Percentiles rank a stretch among this genome's conserved stretches.
phyloP scores from a whole-genome alignment of 805 yeast genomes.

The Osmozyma mogii region DNA sequence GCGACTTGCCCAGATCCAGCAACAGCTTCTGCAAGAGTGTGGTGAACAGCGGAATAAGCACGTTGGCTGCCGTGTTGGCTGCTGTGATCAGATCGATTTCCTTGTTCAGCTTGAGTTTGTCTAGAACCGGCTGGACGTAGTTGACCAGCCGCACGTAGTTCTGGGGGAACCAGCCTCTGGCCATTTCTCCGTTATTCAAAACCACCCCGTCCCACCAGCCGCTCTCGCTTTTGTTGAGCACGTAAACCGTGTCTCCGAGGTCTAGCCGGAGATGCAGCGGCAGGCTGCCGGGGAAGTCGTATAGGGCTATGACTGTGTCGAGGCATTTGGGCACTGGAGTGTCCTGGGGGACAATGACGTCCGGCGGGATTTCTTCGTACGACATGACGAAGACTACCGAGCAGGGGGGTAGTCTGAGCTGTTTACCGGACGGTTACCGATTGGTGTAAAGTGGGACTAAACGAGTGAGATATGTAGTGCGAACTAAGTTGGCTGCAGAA shows the following conservation, averaged over 20 bases:
- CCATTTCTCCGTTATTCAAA: slow-evolving; percentile 29
- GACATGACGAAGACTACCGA: slow-evolving; percentile 3
- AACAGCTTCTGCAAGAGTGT: slow-evolving; percentile 28
- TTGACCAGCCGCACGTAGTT: slow-evolving; percentile 45
- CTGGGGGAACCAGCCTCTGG: slow-evolving; percentile 83
- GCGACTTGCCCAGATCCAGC: slow-evolving; percentile 24
- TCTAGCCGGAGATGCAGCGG: slow-evolving; percentile 44
- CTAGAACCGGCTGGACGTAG: slow-evolving; percentile 34
- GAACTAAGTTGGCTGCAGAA: too few species aligned
- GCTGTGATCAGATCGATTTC: slow-evolving; percentile 38
- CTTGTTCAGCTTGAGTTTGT: slow-evolving; percentile 29
- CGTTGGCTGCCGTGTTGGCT: slow-evolving; percentile 40
- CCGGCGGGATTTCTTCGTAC: slow-evolving; percentile 34
- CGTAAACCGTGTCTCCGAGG: slow-evolving; percentile 66
- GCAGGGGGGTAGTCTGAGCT: too few species aligned
- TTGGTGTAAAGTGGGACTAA: too few species aligned
- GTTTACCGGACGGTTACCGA: too few species aligned
- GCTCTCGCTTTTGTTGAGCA: slow-evolving; percentile 50
- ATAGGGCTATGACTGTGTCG: slow-evolving; percentile 53
- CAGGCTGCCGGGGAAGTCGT: slow-evolving; percentile 47
- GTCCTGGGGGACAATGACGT: slow-evolving; percentile 26
- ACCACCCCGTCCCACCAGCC: slow-evolving; percentile 89
- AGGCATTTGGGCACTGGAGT: slow-evolving; percentile 26
- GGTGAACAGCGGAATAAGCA: slow-evolving; percentile 34
- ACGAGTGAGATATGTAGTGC: slow-evolving; percentile 8